A percentile compares a stretch with the other conserved stretches of the same genome.
phyloP scores from a whole-genome alignment of 169 alveolate genomes.

The Plasmodium coatneyi region DNA sequence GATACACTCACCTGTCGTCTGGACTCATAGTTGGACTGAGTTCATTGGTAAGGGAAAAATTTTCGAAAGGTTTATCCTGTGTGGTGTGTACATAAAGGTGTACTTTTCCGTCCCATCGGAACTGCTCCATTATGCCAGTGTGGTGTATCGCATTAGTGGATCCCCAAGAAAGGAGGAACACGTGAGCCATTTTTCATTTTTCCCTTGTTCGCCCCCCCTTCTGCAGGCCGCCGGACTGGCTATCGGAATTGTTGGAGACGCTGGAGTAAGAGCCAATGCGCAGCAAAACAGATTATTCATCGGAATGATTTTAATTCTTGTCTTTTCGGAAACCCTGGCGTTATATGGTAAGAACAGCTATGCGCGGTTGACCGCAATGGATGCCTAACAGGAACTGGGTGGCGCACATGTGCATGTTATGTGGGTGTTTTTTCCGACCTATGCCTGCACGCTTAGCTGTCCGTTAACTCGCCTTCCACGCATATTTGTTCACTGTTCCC shows the following conservation, averaged over 20 bases:
- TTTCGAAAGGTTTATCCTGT: constrained; percentile 7
- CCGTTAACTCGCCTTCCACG: background rate
- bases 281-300: constrained; percentile 98
- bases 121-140: background rate
- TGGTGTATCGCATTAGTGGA: background rate
- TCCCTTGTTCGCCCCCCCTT: background rate
- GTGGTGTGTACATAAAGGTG: background rate
- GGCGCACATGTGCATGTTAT: background rate
- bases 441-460: background rate
- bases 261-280: constrained; percentile 99
- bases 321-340: constrained; percentile 99
- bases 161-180: background rate
- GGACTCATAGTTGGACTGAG: constrained; percentile 96
- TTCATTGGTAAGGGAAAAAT: constrained; percentile 81
- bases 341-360: constrained; percentile 92
- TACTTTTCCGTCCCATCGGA: background rate
- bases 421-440: background rate
- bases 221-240: constrained; percentile 98
- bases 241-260: constrained; percentile 99
- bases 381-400: background rate
- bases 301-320: constrained; percentile 98
- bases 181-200: constrained; percentile 2
- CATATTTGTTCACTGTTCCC: background rate
- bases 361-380: background rate
- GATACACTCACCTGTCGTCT: constrained; percentile 97